These are phyloP conservation scores for Fusarium sp. DNA, from an alignment of 2,329 filamentous ascomycete species.

Conservation along the genomic window DNA sequence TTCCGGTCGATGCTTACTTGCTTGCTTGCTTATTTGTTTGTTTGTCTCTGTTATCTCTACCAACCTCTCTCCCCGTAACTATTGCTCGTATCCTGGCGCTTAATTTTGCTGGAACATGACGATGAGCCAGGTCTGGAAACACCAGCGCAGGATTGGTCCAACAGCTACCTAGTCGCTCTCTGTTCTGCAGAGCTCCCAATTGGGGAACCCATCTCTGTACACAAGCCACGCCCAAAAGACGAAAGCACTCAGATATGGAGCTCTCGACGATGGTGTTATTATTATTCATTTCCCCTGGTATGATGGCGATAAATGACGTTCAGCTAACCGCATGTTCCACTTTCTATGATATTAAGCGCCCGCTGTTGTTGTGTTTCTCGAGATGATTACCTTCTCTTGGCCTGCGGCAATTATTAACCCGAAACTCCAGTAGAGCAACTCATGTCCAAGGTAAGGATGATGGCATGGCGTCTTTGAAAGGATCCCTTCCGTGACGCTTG, in stretches of 20 bases:
- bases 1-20: constrained; percentile 26
- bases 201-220: constrained; percentile 36
- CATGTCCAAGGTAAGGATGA: constrained; percentile 20
- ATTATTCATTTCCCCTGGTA: constrained; percentile 24
- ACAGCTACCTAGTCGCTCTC: constrained; percentile 36
- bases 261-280: constrained; percentile 16
- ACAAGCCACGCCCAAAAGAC: constrained; percentile 24
- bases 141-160: constrained; percentile 45
- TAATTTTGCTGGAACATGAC: constrained; percentile 41
- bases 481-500: constrained; percentile 26
- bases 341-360: constrained; percentile 29
- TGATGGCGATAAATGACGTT: constrained; percentile 31
- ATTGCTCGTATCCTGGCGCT: constrained; percentile 40
- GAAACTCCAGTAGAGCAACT: constrained; percentile 6
- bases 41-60: neutral
- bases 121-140: constrained; percentile 37
- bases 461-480: constrained; percentile 31
- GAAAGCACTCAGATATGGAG: constrained; percentile 31
- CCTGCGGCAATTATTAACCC: constrained; percentile 38
- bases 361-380: constrained; percentile 21
- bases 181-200: constrained; percentile 45
- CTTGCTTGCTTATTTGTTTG: neutral
- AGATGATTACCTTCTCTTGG: constrained; percentile 5
- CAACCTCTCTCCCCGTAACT: constrained; percentile 4
- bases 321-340: constrained; percentile 25